Conservation (phyloP, 805 yeast genomes). For the Cyberlindnera samutprakarnensis region DNA sequence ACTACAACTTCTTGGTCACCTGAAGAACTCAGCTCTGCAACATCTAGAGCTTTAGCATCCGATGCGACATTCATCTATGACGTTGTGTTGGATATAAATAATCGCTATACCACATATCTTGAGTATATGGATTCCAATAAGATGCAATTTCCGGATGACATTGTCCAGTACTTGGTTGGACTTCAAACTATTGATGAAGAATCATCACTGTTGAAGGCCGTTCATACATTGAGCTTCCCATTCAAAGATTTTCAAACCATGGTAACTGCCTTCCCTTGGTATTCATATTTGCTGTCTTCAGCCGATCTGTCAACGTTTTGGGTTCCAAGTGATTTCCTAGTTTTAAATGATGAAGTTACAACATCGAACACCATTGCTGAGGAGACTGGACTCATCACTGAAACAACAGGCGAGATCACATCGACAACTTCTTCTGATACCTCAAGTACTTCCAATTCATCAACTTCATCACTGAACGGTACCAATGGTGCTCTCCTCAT, state of each 20-base stretch:
- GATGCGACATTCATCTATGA: conserved; percentile 16
- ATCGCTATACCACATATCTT: conserved; percentile 10
- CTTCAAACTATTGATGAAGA: conserved; percentile 22
- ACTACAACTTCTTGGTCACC: conserved; percentile 9
- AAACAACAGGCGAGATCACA: no score
- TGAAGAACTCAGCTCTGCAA: conserved; percentile 12
- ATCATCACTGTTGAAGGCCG: conserved; percentile 19
- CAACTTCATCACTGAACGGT: no score
- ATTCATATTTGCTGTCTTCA: conserved; percentile 8
- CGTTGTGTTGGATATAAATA: conserved; percentile 16
- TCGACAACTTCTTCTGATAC: conserved; percentile 1
- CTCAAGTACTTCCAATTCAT: conserved; percentile 7
- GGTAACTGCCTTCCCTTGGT: conserved; percentile 23
- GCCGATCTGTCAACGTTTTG: conserved; percentile 17
- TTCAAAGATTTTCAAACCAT: conserved; percentile 29
- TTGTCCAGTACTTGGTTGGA: conserved; percentile 27
- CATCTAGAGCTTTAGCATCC: conserved; percentile 13
- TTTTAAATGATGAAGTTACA: conserved; percentile 4
- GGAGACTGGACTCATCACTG: no score
- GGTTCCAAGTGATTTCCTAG: conserved; percentile 17
- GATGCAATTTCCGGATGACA: conserved; percentile 26
- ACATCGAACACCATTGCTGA: no score
- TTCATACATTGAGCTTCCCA: conserved; percentile 26
- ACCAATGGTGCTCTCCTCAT: no score
- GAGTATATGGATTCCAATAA: conserved; percentile 17